Evolutionary conservation across 768 basidiomycete species (phyloP), one percentile per base, ranked within the genome.

Genomic region (Termitomyces sp.): DNA sequence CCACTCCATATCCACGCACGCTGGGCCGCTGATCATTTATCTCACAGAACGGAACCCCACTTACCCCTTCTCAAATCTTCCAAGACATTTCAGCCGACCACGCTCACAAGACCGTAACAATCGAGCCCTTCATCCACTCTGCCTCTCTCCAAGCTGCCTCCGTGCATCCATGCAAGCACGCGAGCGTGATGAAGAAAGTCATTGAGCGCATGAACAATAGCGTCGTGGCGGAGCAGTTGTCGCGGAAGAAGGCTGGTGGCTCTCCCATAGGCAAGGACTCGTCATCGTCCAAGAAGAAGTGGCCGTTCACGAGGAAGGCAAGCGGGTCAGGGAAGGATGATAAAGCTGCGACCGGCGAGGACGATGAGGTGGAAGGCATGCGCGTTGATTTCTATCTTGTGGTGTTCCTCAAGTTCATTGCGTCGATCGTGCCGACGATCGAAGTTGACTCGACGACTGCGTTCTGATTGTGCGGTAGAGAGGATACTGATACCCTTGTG

Each of bases 101-200:
- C 70, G 97, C 97, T 0, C 85, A 94, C 78, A 98, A 99, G 80
- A 99, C 97, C 0, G 96, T 99, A 56, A 99, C 97, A 1, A 96
- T 98, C 75, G 97, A 99, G 73, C 85, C 90, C 0, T 99, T 99
- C 84, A 94, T 96, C n/a, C 95, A 98, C 75, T 91, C 91, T 0
- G 78, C 85, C 1, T 86, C 89, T 12, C 82, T 96, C 50, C 89
- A 93, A 71, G 88, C 90, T 1, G 97, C 96, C 0, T 94, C 91
- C 0, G 96, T 99, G 12, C 96, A 99, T 73, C 96, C 96, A 2
- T 99, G 96, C 84, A 98, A 97, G 71, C 96, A 99, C 74, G 92
- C 95, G 1, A 93, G 89, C 73, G 97, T 99, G 60, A 99, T 99
- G 97, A 98, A 97, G 84, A 98, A 98, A 74, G 94, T 98, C 63